phyloP scores from a whole-genome alignment of 495 filamentous ascomycete genomes.

The Hypoxylon subgilvum region DNA sequence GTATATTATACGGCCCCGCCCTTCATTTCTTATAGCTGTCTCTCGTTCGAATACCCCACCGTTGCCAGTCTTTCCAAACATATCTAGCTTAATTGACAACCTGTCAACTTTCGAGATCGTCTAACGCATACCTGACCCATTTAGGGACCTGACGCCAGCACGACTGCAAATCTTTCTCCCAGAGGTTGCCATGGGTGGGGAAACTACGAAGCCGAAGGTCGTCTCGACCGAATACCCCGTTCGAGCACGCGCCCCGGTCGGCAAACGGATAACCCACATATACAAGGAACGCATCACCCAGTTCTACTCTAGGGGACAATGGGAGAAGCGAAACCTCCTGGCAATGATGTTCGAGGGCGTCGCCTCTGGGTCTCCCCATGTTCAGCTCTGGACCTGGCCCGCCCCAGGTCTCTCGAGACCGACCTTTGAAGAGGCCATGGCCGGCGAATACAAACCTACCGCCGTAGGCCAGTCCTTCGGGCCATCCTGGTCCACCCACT shows the following conservation, averaged over 20 bases:
- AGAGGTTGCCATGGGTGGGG: conserved; percentile 46
- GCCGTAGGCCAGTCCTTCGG: conserved; percentile 81
- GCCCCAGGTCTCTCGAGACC: conserved; percentile 80
- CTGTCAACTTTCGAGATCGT: too few relatives aligned
- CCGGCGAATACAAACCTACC: conserved; percentile 77
- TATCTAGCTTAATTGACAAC: not conserved
- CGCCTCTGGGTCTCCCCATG: conserved; percentile 71
- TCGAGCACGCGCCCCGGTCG: conserved; percentile 59
- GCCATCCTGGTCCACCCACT: conserved; percentile 98
- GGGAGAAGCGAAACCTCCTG: conserved; percentile 75
- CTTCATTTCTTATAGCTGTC: conserved; percentile 11
- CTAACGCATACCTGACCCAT: conserved; percentile 6
- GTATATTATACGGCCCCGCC: conserved; percentile 4
- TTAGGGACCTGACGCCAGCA: conserved; percentile 1
- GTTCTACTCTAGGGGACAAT: conserved; percentile 83
- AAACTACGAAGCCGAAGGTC: conserved; percentile 44
- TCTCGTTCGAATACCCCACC: conserved; percentile 7
- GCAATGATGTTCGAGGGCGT: conserved; percentile 79
- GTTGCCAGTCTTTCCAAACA: conserved; percentile 5
- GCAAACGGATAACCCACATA: conserved; percentile 84
- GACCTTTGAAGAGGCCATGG: conserved; percentile 86
- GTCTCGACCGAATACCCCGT: conserved; percentile 51
- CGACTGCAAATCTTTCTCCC: not conserved
- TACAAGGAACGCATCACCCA: conserved; percentile 83
- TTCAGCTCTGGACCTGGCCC: conserved; percentile 87